These are phyloP conservation scores for Phytomonas francai DNA, from an alignment of 208 protist species.

Conservation along the genomic window DNA sequence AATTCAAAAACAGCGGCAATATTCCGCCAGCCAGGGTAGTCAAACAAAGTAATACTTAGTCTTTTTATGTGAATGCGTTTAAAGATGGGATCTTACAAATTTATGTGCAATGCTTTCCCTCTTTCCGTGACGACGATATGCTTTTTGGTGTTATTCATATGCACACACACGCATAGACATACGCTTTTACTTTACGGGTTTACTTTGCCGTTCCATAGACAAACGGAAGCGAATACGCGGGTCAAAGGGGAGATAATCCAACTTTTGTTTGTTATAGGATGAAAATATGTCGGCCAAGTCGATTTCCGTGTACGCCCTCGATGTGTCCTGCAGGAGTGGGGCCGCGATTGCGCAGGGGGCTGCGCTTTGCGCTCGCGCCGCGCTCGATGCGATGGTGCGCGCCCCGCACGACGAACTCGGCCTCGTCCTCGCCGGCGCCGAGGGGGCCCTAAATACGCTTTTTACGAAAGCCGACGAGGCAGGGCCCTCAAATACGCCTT, in stretches of 20 bases:
- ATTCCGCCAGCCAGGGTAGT: neutral
- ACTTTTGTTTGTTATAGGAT: too few relatives aligned
- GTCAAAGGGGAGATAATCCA: too few relatives aligned
- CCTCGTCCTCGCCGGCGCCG: constrained; percentile 53
- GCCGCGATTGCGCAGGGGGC: constrained; percentile 18
- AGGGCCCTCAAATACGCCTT: constrained; percentile 27
- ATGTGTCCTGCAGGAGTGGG: constrained; percentile 21
- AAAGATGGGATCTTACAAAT: neutral
- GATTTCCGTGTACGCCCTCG: constrained; percentile 43
- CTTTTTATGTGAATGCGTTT: neutral
- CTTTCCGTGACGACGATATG: neutral
- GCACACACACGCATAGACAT: too few relatives aligned
- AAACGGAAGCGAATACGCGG: neutral
- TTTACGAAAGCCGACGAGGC: constrained; percentile 8
- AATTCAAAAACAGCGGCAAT: neutral
- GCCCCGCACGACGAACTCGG: constrained; percentile 55
- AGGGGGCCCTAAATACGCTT: constrained; percentile 27
- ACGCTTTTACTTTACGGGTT: constrained; percentile 4
- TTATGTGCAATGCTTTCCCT: neutral
- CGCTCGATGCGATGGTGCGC: constrained; percentile 40
- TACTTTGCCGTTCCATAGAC: neutral
- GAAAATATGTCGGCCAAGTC: constrained; percentile 17
- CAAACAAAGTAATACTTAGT: neutral
- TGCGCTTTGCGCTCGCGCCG: constrained; percentile 22
- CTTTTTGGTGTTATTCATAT: neutral